Conservation (phyloP, 768 basidiomycete genomes). For the Lentinula sp. region DNA sequence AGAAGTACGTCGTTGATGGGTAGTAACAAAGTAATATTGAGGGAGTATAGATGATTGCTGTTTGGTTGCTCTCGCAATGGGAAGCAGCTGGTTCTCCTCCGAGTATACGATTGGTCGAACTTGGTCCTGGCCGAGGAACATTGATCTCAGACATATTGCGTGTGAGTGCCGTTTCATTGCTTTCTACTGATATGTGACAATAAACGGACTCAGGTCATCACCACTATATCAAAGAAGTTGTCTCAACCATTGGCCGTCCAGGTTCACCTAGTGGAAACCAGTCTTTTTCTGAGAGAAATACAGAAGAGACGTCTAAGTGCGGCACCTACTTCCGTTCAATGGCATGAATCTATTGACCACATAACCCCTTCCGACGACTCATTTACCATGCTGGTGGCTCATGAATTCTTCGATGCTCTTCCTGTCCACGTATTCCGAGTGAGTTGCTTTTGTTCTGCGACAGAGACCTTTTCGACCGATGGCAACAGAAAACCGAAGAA, state of each 20-base stretch:
- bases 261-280: slow-evolving; percentile 83
- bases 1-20: slow-evolving; percentile 54
- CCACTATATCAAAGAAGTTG: not conserved
- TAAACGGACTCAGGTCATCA: not conserved
- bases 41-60: slow-evolving; percentile 63
- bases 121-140: slow-evolving; percentile 93
- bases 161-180: slow-evolving; percentile 35
- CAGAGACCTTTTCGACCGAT: not conserved
- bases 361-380: slow-evolving; percentile 40
- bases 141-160: slow-evolving; percentile 85
- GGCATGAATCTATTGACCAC: slow-evolving; percentile 73
- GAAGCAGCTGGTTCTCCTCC: slow-evolving; percentile 39
- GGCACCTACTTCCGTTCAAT: slow-evolving; percentile 37
- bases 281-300: slow-evolving; percentile 53
- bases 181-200: not conserved
- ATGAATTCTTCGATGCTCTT: slow-evolving; percentile 97
- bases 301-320: slow-evolving; percentile 49
- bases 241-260: slow-evolving; percentile 19
- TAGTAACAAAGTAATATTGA: slow-evolving; percentile 1
- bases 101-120: slow-evolving; percentile 72
- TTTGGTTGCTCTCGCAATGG: slow-evolving; percentile 86
- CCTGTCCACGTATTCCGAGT: slow-evolving; percentile 90
- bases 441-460: slow-evolving; percentile 10
- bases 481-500: slow-evolving; percentile 57
- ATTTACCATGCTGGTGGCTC: slow-evolving; percentile 87